These are phyloP conservation scores for Pythium volutum DNA, from an alignment of 352 stramenopile species.

Conservation along the genomic window DNA sequence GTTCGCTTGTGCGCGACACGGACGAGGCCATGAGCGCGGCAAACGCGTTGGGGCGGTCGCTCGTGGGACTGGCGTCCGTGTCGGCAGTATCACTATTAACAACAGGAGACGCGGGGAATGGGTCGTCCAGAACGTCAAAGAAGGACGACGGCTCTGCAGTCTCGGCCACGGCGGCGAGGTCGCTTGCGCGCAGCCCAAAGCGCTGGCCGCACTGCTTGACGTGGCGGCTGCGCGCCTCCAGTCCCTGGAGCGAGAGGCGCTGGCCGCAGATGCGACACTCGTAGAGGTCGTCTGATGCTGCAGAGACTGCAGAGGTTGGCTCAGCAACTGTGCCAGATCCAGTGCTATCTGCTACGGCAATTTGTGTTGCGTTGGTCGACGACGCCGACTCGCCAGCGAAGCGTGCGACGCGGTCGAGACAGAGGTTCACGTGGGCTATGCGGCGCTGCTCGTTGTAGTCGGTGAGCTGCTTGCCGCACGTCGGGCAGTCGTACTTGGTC, in stretches of 20 bases:
- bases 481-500: slow-evolving; percentile 46
- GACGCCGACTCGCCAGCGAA: slow-evolving; percentile 1
- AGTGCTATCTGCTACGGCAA: background rate
- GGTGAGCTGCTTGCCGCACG: slow-evolving; percentile 51
- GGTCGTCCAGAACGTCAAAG: background rate
- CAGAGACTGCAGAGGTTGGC: too few species aligned
- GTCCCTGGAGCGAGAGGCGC: slow-evolving; percentile 34
- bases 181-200: slow-evolving; percentile 55
- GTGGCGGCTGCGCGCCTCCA: slow-evolving; percentile 63
- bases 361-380: background rate
- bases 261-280: slow-evolving; percentile 70
- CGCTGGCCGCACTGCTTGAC: slow-evolving; percentile 72
- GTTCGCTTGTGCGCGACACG: background rate
- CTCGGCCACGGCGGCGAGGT: slow-evolving; percentile 28
- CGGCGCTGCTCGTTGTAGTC: slow-evolving; percentile 67
- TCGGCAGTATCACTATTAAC: too few species aligned
- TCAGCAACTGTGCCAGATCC: background rate
- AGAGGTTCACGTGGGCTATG: slow-evolving; percentile 65
- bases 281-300: slow-evolving; percentile 23
- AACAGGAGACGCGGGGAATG: too few species aligned
- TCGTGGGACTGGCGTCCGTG: background rate
- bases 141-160: background rate
- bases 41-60: slow-evolving; percentile 38
- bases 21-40: slow-evolving; percentile 54
- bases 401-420: slow-evolving; percentile 39